Evolutionary conservation across 106 monocot species (phyloP).

Genomic region (Vanilla planifolia): DNA sequence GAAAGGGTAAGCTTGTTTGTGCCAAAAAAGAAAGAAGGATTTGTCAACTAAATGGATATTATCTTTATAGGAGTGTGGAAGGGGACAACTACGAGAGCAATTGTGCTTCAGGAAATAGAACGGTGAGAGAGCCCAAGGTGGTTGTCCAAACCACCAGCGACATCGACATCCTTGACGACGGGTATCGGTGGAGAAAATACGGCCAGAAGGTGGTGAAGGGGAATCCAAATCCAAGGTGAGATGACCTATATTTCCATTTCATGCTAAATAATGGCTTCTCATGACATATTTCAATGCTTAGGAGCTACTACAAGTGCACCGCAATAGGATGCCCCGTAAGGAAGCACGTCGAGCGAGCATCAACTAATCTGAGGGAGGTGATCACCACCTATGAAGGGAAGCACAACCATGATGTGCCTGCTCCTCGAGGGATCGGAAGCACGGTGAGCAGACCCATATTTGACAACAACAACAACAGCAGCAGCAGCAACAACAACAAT

Average conservation of each 20-base stretch:
- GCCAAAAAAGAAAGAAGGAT: not conserved
- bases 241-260: not conserved
- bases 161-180: conserved; percentile 33
- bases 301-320: conserved; percentile 15
- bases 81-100: conserved; percentile 11
- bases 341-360: conserved; percentile 8
- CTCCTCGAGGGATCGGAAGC: not conserved
- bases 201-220: conserved; percentile 47
- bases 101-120: conserved; percentile 6
- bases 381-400: conserved; percentile 11
- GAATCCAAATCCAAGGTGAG: conserved; percentile 37
- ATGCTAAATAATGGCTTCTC: not conserved
- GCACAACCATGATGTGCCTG: conserved; percentile 9
- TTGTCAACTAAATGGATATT: not conserved
- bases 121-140: conserved; percentile 24
- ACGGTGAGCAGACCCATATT: not conserved
- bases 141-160: conserved; percentile 35
- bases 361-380: not conserved
- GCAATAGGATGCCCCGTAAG: not conserved
- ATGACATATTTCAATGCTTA: not conserved
- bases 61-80: conserved; percentile 14
- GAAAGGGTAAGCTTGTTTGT: conserved; percentile 26
- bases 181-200: conserved; percentile 39
- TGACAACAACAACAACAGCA: not conserved
- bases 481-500: not conserved